Conservation (phyloP, 2,329 filamentous ascomycete species). For the Helminthosporium solani region DNA sequence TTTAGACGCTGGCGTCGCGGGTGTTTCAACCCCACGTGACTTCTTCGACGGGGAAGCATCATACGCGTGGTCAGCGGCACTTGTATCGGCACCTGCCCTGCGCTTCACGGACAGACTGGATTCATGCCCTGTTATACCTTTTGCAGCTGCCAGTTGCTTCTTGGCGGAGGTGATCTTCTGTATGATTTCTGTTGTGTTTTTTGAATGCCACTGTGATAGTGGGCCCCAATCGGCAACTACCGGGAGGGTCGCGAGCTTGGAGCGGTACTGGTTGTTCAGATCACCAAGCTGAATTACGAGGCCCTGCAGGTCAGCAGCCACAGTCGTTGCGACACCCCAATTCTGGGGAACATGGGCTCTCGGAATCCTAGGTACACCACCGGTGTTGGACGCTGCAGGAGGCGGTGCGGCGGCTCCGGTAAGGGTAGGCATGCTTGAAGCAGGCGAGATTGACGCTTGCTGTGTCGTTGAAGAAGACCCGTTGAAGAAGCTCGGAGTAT, state of each 20-base stretch:
- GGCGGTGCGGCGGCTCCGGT: constrained; percentile 8
- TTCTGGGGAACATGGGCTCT: constrained; percentile 28
- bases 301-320: constrained; percentile 17
- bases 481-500: background rate
- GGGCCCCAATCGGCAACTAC: constrained; percentile 31
- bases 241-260: constrained; percentile 25
- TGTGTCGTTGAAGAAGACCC: background rate
- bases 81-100: constrained; percentile 20
- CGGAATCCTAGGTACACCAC: constrained; percentile 19
- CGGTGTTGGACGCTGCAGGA: background rate
- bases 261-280: constrained; percentile 31
- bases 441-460: constrained; percentile 10
- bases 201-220: constrained; percentile 34
- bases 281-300: constrained; percentile 23
- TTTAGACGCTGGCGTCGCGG: constrained; percentile 24
- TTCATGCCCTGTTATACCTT: constrained; percentile 35
- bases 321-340: constrained; percentile 20
- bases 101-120: constrained; percentile 37
- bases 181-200: constrained; percentile 27
- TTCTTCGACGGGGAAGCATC: constrained; percentile 29
- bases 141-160: constrained; percentile 30
- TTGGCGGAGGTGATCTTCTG: constrained; percentile 30
- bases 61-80: constrained; percentile 10
- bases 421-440: constrained; percentile 13
- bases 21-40: constrained; percentile 18